These are phyloP conservation scores for Pythium brachiatum DNA, from an alignment of 352 stramenopile genomes.

Conservation along the genomic window DNA sequence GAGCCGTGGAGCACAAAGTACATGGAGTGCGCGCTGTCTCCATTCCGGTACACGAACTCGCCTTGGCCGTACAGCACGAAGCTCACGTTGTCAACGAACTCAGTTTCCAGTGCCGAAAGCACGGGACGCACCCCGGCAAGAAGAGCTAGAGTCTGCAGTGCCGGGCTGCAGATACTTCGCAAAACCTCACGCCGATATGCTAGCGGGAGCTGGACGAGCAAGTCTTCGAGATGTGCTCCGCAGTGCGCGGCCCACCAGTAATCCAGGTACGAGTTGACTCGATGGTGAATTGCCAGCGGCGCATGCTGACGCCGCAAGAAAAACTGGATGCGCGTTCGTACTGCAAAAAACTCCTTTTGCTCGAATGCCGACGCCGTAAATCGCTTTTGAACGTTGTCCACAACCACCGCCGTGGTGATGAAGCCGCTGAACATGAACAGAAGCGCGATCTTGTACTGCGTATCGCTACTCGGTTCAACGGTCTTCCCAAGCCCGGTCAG, in stretches of 20 bases:
- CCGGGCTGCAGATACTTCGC: conserved; percentile 37
- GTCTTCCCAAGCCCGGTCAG: conserved; percentile 35
- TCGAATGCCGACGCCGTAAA: conserved; percentile 49
- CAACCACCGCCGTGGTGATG: conserved; percentile 46
- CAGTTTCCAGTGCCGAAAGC: conserved; percentile 30
- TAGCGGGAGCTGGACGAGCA: conserved; percentile 35
- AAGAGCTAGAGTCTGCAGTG: conserved; percentile 35
- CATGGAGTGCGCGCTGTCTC: conserved; percentile 30
- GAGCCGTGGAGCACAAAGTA: conserved; percentile 34
- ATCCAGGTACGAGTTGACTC: conserved; percentile 43
- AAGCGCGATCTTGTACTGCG: conserved; percentile 37
- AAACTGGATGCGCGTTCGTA: conserved; percentile 40
- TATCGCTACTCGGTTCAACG: conserved; percentile 36
- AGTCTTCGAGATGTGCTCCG: conserved; percentile 34
- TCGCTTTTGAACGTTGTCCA: conserved; percentile 54
- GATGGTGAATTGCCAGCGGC: conserved; percentile 39
- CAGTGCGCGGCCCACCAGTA: conserved; percentile 49
- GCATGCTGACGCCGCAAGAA: conserved; percentile 45
- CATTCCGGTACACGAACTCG: conserved; percentile 34
- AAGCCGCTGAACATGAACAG: conserved; percentile 54
- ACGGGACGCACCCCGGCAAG: conserved; percentile 28
- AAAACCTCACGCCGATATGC: conserved; percentile 39
- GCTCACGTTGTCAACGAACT: conserved; percentile 37
- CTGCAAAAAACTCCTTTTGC: conserved; percentile 48
- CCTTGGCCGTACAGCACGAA: conserved; percentile 45